Conservation (phyloP, 257 asterid genomes). For the Striga asiatica region DNA sequence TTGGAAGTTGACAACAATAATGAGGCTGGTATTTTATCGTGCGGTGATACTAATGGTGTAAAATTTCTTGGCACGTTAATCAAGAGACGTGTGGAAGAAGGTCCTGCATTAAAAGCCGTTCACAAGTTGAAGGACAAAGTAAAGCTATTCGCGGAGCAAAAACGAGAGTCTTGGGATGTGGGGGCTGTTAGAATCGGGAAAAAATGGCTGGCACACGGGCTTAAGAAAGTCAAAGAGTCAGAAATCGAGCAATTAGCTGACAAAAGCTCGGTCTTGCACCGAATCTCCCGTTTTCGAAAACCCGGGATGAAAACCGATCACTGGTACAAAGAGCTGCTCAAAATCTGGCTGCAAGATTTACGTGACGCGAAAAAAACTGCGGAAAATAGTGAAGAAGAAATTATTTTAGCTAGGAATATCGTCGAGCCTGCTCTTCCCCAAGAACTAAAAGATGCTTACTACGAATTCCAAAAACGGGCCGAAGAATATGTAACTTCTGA, state of each 20-base stretch:
- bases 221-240: slow-evolving; percentile 88
- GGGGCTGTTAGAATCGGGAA: slow-evolving; percentile 70
- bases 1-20: slow-evolving; percentile 36
- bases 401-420: slow-evolving; percentile 41
- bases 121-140: slow-evolving; percentile 85
- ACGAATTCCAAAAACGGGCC: slow-evolving; percentile 58
- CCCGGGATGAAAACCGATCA: slow-evolving; percentile 91
- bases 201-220: slow-evolving; percentile 83
- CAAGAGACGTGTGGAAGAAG: slow-evolving; percentile 47
- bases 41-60: slow-evolving; percentile 39
- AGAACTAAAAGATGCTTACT: slow-evolving; percentile 55
- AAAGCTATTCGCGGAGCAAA: slow-evolving; percentile 51
- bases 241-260: slow-evolving; percentile 72
- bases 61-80: slow-evolving; percentile 66
- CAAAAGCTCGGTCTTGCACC: slow-evolving; percentile 40
- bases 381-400: too few relatives aligned
- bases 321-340: slow-evolving; percentile 69
- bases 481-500: slow-evolving; percentile 57
- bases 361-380: slow-evolving; percentile 26
- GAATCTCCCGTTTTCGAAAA: slow-evolving; percentile 53
- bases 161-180: slow-evolving; percentile 66
- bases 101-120: slow-evolving; percentile 54
- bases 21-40: slow-evolving; percentile 38
- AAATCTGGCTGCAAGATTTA: slow-evolving; percentile 68
- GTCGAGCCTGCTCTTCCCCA: slow-evolving; percentile 77